Evolutionary conservation across 352 stramenopile genomes (phyloP), one percentile per base, ranked within the genome.

Genomic region (Globisporangium abappressorium): DNA sequence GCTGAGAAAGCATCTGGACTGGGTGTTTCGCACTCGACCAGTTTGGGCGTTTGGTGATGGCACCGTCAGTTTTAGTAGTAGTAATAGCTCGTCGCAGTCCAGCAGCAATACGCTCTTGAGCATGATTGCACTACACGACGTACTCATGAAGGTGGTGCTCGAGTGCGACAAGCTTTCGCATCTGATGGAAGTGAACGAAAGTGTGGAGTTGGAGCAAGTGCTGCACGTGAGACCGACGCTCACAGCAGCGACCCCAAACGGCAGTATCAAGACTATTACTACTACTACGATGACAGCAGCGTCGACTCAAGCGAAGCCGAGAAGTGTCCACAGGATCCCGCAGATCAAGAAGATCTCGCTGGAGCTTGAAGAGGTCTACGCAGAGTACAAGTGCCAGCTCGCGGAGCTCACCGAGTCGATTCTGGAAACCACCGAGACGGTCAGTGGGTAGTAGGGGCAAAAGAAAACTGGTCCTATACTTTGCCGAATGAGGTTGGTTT

Each of bases 1-100:
- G 46, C 71, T 92, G 56, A 77, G 81, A 30, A 89, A 89, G 59
- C 80, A 87, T 26, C 49, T 89, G n/a, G 61, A 72, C 5, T 92
- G 74, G 74, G 76, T 83, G 28, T 38, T 77, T 49, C 64, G 69
- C 18, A 87, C 73, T 1, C 77, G 80, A 30, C 49, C 57, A 7
- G 22, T 79, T 5, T 90, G 81, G 83, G 77, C 64, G 11, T 49
- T n/a, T 34, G 20, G 12, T 9, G 57, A 54, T 24, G 4, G 3
- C 5, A 28, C 15, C 2, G 53, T 1, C 24, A 14, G 7, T 43
- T 43, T 43, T 15, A 43, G 11, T n/a, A 26, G 28, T 7, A 36
- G 5, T 14, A 33, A n/a, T 5, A 70, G 30, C 22, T 49, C 63
- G 20, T 56, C 62, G 5, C 22, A 59, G 4, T 63, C 64, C 18